These are phyloP conservation scores for Sporothrix pallida DNA, from an alignment of 2,329 filamentous ascomycete genomes.

Conservation along the genomic window DNA sequence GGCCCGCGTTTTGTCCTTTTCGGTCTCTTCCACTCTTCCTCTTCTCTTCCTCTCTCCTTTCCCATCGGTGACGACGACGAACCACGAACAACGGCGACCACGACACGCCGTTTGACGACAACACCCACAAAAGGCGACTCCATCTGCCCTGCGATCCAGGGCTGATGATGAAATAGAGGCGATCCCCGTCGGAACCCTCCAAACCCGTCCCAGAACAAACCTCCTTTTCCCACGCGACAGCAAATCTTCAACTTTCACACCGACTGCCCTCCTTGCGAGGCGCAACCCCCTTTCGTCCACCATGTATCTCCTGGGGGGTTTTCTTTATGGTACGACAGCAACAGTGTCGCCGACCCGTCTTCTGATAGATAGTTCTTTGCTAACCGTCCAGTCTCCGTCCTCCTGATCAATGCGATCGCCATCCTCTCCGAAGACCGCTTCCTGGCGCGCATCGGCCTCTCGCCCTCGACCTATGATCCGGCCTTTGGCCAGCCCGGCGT, in stretches of 20 bases:
- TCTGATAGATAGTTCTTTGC: conserved; percentile 11
- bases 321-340: conserved; percentile 43
- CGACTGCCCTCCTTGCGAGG: conserved; percentile 14
- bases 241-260: neutral
- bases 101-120: neutral
- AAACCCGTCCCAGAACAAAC: neutral
- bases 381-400: conserved; percentile 68
- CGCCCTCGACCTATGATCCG: conserved; percentile 70
- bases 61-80: conserved; percentile 9
- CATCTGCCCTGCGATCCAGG: neutral
- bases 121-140: neutral
- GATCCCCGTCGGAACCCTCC: neutral
- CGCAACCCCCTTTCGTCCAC: conserved; percentile 28
- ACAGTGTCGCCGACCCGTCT: neutral
- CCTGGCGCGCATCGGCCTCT: conserved; percentile 88
- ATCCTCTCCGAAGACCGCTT: conserved; percentile 95
- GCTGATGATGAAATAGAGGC: conserved; percentile 10
- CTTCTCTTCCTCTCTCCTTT: neutral
- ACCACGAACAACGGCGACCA: conserved; percentile 7
- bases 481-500: conserved; percentile 70
- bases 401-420: conserved; percentile 91
- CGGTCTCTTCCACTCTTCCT: neutral
- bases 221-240: neutral
- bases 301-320: conserved; percentile 45
- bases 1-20: conserved; percentile 2